Conservation (phyloP, 176 grass and related monocot genomes). For the Oryza glaberrima region DNA sequence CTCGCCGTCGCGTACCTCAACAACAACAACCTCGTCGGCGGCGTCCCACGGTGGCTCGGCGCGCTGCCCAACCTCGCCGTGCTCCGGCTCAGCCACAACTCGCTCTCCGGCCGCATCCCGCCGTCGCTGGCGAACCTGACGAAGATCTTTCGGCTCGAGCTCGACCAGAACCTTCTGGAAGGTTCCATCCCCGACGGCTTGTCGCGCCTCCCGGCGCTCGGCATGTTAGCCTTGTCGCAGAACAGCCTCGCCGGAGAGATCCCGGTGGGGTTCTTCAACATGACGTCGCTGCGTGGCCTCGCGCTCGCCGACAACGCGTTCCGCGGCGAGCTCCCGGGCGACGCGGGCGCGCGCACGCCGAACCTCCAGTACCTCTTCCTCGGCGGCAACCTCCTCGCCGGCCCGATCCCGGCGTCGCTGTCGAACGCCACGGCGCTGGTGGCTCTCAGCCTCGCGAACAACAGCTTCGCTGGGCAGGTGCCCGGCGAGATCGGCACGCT, state of each 20-base stretch:
- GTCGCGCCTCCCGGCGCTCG: neutral
- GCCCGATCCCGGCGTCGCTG: constrained; percentile 47
- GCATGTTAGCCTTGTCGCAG: neutral
- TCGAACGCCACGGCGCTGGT: constrained; percentile 18
- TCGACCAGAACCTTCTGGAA: constrained; percentile 12
- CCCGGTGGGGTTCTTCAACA: constrained; percentile 38
- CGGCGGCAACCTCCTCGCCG: constrained; percentile 40
- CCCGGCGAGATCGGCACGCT: constrained; percentile 37
- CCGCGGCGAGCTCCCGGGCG: neutral
- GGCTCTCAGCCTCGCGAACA: constrained; percentile 29
- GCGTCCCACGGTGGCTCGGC: neutral
- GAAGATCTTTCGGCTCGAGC: neutral
- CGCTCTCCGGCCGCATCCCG: constrained; percentile 30
- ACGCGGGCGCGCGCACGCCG: constrained; percentile 19
- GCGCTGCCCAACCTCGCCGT: neutral
- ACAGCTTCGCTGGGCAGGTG: constrained; percentile 51
- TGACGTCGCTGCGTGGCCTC: constrained; percentile 33
- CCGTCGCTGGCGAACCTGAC: constrained; percentile 12
- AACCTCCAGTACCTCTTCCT: constrained; percentile 38
- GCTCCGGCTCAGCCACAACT: neutral
- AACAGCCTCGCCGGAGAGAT: constrained; percentile 38
- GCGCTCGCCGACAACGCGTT: constrained; percentile 41
- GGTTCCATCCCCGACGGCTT: constrained; percentile 2
- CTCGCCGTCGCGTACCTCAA: constrained; percentile 13
- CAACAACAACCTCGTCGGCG: constrained; percentile 6